Base-by-base conservation (phyloP, 345 rosid species). In the Hevea brasiliensis region DNA sequence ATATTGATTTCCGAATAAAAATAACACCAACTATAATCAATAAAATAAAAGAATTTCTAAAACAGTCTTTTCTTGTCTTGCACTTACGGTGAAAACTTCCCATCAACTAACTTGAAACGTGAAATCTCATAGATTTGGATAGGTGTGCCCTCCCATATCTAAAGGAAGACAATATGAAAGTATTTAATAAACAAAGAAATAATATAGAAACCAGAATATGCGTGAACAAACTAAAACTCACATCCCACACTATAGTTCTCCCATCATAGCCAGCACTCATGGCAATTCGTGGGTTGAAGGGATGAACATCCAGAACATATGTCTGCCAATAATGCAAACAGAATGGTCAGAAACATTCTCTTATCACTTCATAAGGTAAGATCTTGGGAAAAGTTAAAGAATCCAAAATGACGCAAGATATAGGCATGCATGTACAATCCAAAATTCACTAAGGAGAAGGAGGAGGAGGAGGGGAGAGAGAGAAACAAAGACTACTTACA, bases 261-360 rank as follows among this genome's bases (percentile, higher is more conserved):
- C 98, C 99, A 77, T 96, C 99, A 81, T 96, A 96, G 77, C 99
- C 99, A 74, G 98, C 98, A 81, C 98, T 96, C 99, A 96, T 96
- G 65, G 99, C 99, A 61, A 96, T 89, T 80, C 98, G 88, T 12
- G 97, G 98, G 80, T 96, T 93, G 85, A 93, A 91, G 80, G 99
- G 99, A 79, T 96, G 98, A 76, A 93, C 98, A 74, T 96, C 99
- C 80, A 96, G 85, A 80, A 96, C 98, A 85, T 93, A 95, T 24
- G 99, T 96, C 99, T 96, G 90, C 80, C 77, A 81, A 81, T 48
- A 81, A 75, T 41, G 80, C 73, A 71, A 58, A 65, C 24, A 59
- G 14, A 61, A 64, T 63, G 23, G 60, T 80, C 55, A 71, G 65
- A 67, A 61, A 55, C 17, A 58, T 50, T 32, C n/a, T n/a, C n/a